A percentile compares a stretch with the other conserved stretches of the same genome.
These are phyloP conservation scores for Osmanthus fragrans DNA, from an alignment of 257 asterid species.

Conservation along the genomic window DNA sequence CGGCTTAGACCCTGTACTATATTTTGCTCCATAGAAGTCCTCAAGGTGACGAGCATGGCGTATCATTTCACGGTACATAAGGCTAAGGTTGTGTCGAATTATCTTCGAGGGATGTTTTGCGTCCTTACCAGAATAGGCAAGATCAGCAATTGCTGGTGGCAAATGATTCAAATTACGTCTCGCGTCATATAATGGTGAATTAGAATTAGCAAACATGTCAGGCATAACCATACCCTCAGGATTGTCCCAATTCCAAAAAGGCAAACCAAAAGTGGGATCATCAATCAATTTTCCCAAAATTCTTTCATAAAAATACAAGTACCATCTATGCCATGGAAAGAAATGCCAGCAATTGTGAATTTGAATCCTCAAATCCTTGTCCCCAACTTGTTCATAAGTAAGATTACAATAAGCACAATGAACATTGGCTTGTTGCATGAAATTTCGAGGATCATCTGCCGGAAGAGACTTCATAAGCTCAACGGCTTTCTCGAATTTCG, in stretches of 20 bases:
- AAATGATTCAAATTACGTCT: background rate
- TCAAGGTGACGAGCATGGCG: conserved; percentile 1
- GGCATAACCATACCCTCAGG: conserved; percentile 7
- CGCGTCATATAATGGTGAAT: background rate
- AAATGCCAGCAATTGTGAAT: conserved; percentile 12
- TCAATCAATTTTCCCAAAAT: conserved; percentile 13
- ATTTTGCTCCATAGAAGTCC: background rate
- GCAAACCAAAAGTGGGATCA: conserved; percentile 17
- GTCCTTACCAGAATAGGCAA: background rate
- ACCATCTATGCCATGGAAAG: conserved; percentile 21
- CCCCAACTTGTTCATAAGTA: conserved; percentile 2
- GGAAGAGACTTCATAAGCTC: conserved; percentile 28
- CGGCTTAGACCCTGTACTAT: background rate
- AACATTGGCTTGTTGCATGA: conserved; percentile 16
- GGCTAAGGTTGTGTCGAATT: background rate
- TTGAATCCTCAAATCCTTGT: background rate
- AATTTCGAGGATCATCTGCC: conserved; percentile 26
- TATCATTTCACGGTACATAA: conserved; percentile 9
- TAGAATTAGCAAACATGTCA: background rate
- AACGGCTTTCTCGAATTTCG: conserved; percentile 18
- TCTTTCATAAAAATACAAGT: conserved; percentile 20
- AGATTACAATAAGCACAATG: conserved; percentile 22
- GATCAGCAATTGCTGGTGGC: background rate
- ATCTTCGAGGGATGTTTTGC: background rate
- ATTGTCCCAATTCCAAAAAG: conserved; percentile 15